Conservation (phyloP, 2,329 filamentous ascomycete species). For the Erysiphe pulchra region DNA sequence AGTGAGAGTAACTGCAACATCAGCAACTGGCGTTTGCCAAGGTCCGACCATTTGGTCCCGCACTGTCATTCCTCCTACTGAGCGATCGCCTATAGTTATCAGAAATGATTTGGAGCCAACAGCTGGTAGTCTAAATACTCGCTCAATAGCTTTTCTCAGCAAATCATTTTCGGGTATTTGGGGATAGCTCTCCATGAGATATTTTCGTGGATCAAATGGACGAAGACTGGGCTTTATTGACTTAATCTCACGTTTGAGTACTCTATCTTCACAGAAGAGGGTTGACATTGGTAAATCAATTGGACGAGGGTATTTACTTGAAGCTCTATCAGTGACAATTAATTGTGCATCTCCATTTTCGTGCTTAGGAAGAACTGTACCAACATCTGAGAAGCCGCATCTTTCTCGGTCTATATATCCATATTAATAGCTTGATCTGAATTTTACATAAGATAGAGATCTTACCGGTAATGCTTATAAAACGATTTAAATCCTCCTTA, state of each 20-base stretch:
- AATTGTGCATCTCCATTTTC: constrained; percentile 42
- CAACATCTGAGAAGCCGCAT: constrained; percentile 81
- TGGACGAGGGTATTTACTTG: constrained; percentile 43
- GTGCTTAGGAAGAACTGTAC: constrained; percentile 39
- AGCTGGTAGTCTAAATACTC: constrained; percentile 62
- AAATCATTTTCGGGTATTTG: constrained; percentile 15
- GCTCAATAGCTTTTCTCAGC: constrained; percentile 41
- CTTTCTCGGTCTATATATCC: constrained; percentile 40
- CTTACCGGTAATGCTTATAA: constrained; percentile 33
- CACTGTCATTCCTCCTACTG: constrained; percentile 67
- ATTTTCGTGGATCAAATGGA: constrained; percentile 41
- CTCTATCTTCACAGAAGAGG: constrained; percentile 70
- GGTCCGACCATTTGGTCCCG: constrained; percentile 91
- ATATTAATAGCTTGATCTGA: constrained; percentile 1
- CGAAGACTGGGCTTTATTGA: constrained; percentile 41
- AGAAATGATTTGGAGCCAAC: constrained; percentile 96
- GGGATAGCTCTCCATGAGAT: constrained; percentile 30
- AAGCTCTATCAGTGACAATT: constrained; percentile 59
- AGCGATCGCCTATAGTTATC: constrained; percentile 86
- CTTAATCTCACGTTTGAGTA: constrained; percentile 48
- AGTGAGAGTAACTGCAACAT: constrained; percentile 78
- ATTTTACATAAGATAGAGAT: constrained; percentile 2
- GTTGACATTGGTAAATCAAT: constrained; percentile 79
- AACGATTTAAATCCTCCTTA: constrained; percentile 54
- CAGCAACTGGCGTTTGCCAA: constrained; percentile 84